Percentiles rank a stretch among this genome's conserved stretches.
phyloP scores from a whole-genome alignment of 345 rosid species.

The Viola odorata region DNA sequence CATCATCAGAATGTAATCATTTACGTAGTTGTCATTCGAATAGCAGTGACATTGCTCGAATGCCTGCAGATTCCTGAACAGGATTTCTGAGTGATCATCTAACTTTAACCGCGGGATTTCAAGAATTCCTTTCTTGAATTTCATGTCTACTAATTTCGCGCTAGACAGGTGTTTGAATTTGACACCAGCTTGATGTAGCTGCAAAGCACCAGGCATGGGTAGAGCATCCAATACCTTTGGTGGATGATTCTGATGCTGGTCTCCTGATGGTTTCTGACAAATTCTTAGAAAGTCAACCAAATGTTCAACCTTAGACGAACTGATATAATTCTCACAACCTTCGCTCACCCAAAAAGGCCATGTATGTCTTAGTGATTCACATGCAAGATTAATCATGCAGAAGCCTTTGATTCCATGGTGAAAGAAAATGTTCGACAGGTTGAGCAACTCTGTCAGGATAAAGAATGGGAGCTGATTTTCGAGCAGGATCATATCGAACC shows the following conservation, averaged over 20 bases:
- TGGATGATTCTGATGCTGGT: not conserved
- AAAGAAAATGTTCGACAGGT: not conserved
- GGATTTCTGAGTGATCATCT: not conserved
- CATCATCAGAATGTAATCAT: slow-evolving; percentile 11
- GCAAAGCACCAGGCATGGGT: not conserved
- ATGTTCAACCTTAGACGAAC: not conserved
- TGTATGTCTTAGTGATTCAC: not conserved
- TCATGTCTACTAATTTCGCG: slow-evolving; percentile 10
- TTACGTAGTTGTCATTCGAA: not conserved
- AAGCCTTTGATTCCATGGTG: not conserved
- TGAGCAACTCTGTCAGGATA: slow-evolving; percentile 19
- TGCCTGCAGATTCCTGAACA: slow-evolving; percentile 17
- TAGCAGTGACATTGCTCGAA: slow-evolving; percentile 6
- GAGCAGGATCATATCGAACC: slow-evolving; percentile 5
- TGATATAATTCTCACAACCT: not conserved
- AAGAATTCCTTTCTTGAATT: slow-evolving; percentile 5
- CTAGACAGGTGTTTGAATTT: not conserved
- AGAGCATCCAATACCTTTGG: not conserved
- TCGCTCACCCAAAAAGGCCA: not conserved
- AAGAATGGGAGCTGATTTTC: slow-evolving; percentile 33
- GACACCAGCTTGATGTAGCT: slow-evolving; percentile 22
- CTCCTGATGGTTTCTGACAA: not conserved
- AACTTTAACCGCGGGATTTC: slow-evolving; percentile 11
- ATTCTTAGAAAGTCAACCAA: slow-evolving; percentile 15
- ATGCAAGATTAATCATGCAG: not conserved